These are phyloP conservation scores for Isochrysis galbana DNA, from an alignment of 78 protist genomes.

Conservation along the genomic window DNA sequence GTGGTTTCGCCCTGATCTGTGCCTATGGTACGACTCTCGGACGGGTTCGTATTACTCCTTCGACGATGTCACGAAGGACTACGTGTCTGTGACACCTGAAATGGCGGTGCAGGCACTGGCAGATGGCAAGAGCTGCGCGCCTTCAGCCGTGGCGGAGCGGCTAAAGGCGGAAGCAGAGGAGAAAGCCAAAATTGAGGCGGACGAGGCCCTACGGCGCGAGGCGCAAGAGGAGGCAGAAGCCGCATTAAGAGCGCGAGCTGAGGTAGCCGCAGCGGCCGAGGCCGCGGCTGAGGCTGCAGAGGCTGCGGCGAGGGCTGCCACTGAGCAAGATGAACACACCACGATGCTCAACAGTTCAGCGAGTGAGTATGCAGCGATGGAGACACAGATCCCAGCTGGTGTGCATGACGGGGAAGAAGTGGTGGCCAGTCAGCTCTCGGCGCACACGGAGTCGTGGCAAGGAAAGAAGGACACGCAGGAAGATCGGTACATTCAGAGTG, in stretches of 20 bases:
- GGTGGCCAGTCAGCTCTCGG: neutral
- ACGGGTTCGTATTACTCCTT: neutral
- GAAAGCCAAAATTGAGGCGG: no score
- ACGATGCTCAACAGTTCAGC: no score
- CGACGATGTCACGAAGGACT: neutral
- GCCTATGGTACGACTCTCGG: neutral
- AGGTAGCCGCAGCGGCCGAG: neutral
- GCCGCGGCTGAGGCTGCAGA: neutral
- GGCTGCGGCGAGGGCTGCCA: no score
- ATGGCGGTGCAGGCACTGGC: neutral
- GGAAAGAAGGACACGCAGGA: conserved; percentile 13
- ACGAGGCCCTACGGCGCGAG: no score
- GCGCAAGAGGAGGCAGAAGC: no score
- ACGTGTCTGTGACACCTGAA: neutral
- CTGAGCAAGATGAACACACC: no score
- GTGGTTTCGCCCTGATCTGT: neutral
- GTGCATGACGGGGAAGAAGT: neutral
- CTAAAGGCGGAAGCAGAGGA: no score
- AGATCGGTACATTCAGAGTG: neutral
- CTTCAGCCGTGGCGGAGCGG: no score
- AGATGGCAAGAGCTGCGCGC: neutral
- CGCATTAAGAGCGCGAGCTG: no score
- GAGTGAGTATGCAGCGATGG: no score
- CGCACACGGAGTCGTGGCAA: conserved; percentile 18
- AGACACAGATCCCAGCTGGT: no score